phyloP scores from a whole-genome alignment of 2,329 filamentous ascomycete species.

The Sarocladium kiliense region DNA sequence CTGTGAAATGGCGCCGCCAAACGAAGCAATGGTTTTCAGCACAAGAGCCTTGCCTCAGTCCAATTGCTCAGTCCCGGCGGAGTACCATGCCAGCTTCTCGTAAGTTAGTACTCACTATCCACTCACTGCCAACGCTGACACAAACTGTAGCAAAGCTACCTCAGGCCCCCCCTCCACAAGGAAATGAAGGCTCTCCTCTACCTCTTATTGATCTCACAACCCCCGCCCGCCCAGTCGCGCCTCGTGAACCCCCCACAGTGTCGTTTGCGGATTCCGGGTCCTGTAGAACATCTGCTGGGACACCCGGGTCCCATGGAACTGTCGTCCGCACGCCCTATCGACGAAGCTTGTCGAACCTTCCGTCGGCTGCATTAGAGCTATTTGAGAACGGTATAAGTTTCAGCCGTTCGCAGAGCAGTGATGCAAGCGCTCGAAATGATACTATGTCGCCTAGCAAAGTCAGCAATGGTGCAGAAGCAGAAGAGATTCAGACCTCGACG shows the following conservation, averaged over 20 bases:
- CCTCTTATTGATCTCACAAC: not conserved
- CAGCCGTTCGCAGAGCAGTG: constrained; percentile 7
- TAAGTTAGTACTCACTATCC: constrained; percentile 13
- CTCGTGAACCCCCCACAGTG: not conserved
- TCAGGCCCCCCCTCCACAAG: not conserved
- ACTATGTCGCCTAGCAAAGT: not conserved
- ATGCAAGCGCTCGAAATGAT: not conserved
- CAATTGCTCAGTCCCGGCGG: constrained; percentile 39
- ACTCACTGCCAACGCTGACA: not conserved
- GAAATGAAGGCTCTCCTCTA: not conserved
- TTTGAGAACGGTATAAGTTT: constrained; percentile 27
- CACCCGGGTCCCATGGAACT: constrained; percentile 29
- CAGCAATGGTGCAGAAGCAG: not conserved
- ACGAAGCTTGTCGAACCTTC: constrained; percentile 17
- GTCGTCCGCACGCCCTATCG: constrained; percentile 29
- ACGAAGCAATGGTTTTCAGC: constrained; percentile 46
- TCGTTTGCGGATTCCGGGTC: not conserved
- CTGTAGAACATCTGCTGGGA: not conserved
- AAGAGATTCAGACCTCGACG: not conserved
- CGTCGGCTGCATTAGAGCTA: constrained; percentile 22
- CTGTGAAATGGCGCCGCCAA: constrained; percentile 38
- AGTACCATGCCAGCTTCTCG: constrained; percentile 19
- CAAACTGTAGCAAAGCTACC: not conserved
- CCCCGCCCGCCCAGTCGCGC: not conserved
- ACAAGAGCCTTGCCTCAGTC: constrained; percentile 43